phyloP scores from a whole-genome alignment of 192 early-diverging fungal genomes.

The Umbelopsis vinacea region DNA sequence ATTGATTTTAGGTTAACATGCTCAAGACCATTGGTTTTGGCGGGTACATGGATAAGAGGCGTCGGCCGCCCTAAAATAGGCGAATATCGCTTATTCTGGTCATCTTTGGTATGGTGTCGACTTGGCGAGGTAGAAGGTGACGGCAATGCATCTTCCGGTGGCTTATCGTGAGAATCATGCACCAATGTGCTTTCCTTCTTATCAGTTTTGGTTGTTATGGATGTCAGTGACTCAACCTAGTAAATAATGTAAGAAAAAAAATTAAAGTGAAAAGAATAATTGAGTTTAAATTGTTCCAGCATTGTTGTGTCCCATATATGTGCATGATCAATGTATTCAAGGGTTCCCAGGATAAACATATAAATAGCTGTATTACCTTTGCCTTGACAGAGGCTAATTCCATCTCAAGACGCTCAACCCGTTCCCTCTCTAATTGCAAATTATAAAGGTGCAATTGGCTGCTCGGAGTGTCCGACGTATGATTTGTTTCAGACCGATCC shows the following conservation, averaged over 20 bases:
- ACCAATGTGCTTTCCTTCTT: neutral
- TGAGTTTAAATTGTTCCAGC: no score
- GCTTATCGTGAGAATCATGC: neutral
- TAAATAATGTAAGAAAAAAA: neutral
- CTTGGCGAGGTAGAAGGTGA: slow-evolving; percentile 10
- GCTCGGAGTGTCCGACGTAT: neutral
- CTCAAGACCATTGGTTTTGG: neutral
- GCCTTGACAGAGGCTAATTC: slow-evolving; percentile 15
- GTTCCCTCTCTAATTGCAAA: slow-evolving; percentile 2
- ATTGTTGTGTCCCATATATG: no score
- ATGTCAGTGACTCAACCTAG: slow-evolving; percentile 8
- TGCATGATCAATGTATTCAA: neutral
- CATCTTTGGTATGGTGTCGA: neutral
- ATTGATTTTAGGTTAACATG: neutral
- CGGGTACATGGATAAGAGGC: neutral
- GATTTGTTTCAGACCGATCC: neutral
- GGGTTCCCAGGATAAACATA: no score
- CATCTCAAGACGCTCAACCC: slow-evolving; percentile 1
- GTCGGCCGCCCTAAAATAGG: slow-evolving; percentile 4
- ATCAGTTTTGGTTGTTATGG: neutral
- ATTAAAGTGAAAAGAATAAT: no score
- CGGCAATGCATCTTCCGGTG: neutral
- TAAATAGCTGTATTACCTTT: slow-evolving; percentile 7
- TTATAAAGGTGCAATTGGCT: slow-evolving; percentile 5
- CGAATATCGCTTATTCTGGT: slow-evolving; percentile 21